Base-by-base conservation (phyloP, 768 basidiomycete species). In the Phaeolepiota aurea region DNA sequence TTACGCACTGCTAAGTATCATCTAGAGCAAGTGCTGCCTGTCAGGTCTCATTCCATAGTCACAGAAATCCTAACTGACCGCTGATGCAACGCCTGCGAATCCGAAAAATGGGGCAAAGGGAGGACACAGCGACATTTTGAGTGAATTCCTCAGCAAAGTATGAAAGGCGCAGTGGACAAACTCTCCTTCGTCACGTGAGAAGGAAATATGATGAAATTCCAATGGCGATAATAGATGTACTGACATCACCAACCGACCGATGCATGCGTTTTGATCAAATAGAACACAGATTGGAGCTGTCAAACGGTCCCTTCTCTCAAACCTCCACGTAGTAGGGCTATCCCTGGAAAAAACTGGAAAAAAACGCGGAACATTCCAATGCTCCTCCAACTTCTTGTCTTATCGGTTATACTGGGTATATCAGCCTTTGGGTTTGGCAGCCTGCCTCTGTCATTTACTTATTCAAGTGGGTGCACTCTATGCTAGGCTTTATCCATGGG, bases 101-200 rank as follows among this genome's bases (percentile, higher is more conserved):
- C 93, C 94, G 59, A 98, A 96, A 79, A 98, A 98, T 38, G 91
- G 88, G 38, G 93, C 93, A 58, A 87, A 97, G 20, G 92, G 88
- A 46, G 91, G 91, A 59, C 91, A 96, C 37, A 74, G 48, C 18
- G 78, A 74, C 78, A 79, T 82, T 34, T 39, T 52, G 46, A 32
- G 40, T 14, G 20, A 21, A 28, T n/a, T 28, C n/a, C n/a, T 28
- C 25, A 7, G n/a, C 7, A 7, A 28, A 28, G 7, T n/a, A n/a
- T 28, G 25, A n/a, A n/a, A n/a, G n/a, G n/a, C n/a, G n/a, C n/a
- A n/a, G n/a, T n/a, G n/a, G n/a, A n/a, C n/a, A n/a, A n/a, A n/a
- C n/a, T n/a, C n/a, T n/a, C n/a, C n/a, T n/a, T n/a, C n/a, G n/a
- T n/a, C n/a, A n/a, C n/a, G n/a, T n/a, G n/a, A n/a, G n/a, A n/a